Evolutionary conservation across 2,329 filamentous ascomycete species (phyloP), one percentile per base, ranked within the genome.

Genomic region (Xenoacremonium recifei): DNA sequence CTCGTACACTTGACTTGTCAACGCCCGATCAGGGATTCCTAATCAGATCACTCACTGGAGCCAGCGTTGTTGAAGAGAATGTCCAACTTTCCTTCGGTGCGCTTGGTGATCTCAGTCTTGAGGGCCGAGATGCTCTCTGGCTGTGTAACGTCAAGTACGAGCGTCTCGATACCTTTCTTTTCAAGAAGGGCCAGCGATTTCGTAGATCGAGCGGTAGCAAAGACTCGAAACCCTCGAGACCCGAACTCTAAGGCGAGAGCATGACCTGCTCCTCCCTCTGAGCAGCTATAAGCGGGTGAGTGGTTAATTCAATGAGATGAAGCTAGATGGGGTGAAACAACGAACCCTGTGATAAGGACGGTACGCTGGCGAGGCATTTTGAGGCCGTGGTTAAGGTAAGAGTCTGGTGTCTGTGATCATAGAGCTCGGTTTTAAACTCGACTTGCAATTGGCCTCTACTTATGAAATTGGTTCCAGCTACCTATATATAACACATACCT

Each of bases 11-110:
- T n/a, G n/a, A n/a, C n/a, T n/a, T n/a, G n/a, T 45, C n/a, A 40
- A 23, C 11, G 6, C 19, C 11, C 1, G 5, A 36, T 6, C 18
- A 32, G 17, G 7, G 7, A 12, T 11, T 11, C 5, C 15, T 4
- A 3, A 16, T 9, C 3, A 4, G 15, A 25, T 3, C 4, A 44
- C 43, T 18, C 23, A 49, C 46, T 42, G 5, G 21, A 17, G 9
- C 47, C 47, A 10, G 47, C 47, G 25, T 49, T 49, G 21, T 49
- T 47, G 15, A 49, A 49, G 3, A 49, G 21, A 12, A 49, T 27
- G n/a, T 49, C 40, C 5, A 49, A 18, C 17, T 39, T 37, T 9
- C 44, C 47, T 12, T 19, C 44, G 21, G 47, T 42, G 5, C 34
- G 39, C 9, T 29, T 37, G 4, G 39, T 9, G 9, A 49, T 45